Conservation (phyloP, 164 flowering plant species). For the Tinospora cordifolia region DNA sequence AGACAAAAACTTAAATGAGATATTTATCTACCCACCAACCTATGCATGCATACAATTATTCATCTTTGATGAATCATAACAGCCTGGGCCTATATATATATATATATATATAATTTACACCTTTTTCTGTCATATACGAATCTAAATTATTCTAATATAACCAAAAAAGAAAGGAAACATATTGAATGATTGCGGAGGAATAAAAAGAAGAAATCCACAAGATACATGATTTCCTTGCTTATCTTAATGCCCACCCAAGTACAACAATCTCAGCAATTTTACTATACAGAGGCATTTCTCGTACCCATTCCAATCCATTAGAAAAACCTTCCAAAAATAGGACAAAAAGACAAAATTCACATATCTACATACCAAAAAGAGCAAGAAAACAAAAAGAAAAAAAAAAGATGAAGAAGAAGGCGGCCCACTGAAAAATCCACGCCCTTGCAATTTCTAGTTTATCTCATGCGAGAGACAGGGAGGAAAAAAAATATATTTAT, state of each 20-base stretch:
- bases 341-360: constrained; percentile 23
- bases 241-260: constrained; percentile 14
- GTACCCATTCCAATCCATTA: constrained; percentile 8
- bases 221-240: constrained; percentile 4
- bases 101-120: no score
- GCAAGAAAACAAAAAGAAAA: constrained; percentile 7
- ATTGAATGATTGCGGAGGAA: no score
- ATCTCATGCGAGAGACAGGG: constrained; percentile 11
- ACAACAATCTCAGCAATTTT: constrained; percentile 35
- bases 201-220: neutral
- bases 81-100: no score
- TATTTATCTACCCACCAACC: no score
- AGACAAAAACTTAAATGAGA: no score
- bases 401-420: neutral
- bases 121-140: no score
- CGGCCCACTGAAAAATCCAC: constrained; percentile 22
- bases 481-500: neutral
- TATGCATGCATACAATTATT: no score
- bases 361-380: constrained; percentile 29
- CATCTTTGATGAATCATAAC: no score
- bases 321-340: constrained; percentile 3
- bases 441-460: constrained; percentile 16
- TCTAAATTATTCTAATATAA: no score
- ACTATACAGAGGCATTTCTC: constrained; percentile 32
- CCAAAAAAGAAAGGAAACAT: no score